Evolutionary conservation across 805 yeast species (phyloP).

Genomic region (Nakazawaea laoshanensis): DNA sequence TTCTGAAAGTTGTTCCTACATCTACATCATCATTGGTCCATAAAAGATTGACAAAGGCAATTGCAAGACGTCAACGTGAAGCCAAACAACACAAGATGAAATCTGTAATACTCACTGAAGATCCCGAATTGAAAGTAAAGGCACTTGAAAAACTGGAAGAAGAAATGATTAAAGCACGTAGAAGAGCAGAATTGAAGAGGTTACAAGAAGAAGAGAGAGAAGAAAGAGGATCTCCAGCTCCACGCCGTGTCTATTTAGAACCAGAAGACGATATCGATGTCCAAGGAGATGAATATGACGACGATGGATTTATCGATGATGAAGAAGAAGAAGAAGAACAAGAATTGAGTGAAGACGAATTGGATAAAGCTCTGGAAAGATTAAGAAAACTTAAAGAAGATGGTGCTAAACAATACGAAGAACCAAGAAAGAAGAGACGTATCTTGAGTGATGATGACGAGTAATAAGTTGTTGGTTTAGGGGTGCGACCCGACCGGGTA

Average conservation of each 20-base stretch:
- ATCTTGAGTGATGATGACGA: slow-evolving; percentile 43
- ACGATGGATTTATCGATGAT: slow-evolving; percentile 28
- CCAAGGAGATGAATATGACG: slow-evolving; percentile 18
- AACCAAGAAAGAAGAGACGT: slow-evolving; percentile 34
- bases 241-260: slow-evolving; percentile 6
- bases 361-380: slow-evolving; percentile 41
- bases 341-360: slow-evolving; percentile 39
- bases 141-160: slow-evolving; percentile 60
- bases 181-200: slow-evolving; percentile 47
- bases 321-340: slow-evolving; percentile 28
- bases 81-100: slow-evolving; percentile 38
- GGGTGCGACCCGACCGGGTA: slow-evolving; percentile 1
- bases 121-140: slow-evolving; percentile 64
- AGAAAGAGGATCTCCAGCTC: slow-evolving; percentile 26
- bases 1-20: slow-evolving; percentile 77
- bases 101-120: slow-evolving; percentile 44
- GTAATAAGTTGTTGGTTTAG: slow-evolving; percentile 12
- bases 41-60: slow-evolving; percentile 65
- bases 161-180: slow-evolving; percentile 53
- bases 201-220: slow-evolving; percentile 49
- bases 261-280: slow-evolving; percentile 23
- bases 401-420: slow-evolving; percentile 36
- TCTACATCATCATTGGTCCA: slow-evolving; percentile 86
- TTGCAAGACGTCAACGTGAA: slow-evolving; percentile 37
- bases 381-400: slow-evolving; percentile 36